Conservation (phyloP, 805 yeast genomes). For the Saturnispora bothae region DNA sequence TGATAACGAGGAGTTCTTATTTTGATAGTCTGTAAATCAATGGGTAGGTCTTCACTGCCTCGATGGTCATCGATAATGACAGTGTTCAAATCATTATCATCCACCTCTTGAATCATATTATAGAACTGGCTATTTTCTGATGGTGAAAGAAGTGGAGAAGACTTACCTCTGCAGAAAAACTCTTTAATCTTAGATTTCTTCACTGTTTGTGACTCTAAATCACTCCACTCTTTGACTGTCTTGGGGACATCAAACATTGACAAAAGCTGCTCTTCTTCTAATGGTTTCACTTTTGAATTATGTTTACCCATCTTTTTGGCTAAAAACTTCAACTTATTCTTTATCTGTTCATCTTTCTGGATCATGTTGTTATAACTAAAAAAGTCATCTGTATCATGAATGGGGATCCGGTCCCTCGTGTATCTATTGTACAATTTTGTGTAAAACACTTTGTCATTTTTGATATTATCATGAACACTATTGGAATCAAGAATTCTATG, state of each 20-base stretch:
- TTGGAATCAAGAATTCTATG: constrained; percentile 18
- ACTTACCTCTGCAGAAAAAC: constrained; percentile 1
- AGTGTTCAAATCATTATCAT: constrained; percentile 12
- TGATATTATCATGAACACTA: constrained; percentile 7
- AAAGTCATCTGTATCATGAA: constrained; percentile 20
- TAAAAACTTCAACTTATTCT: constrained; percentile 13
- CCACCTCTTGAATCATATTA: constrained; percentile 3
- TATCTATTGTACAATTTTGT: constrained; percentile 20
- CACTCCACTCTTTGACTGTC: constrained; percentile 10
- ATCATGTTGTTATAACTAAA: constrained; percentile 21
- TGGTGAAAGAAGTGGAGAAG: not conserved
- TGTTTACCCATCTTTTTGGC: constrained; percentile 7
- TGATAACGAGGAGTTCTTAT: constrained; percentile 3
- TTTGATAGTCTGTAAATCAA: constrained; percentile 18
- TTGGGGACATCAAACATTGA: constrained; percentile 13
- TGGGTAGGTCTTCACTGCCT: constrained; percentile 21
- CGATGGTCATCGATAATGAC: constrained; percentile 24
- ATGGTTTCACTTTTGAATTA: constrained; percentile 12
- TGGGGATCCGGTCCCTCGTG: not conserved
- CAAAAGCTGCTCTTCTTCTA: constrained; percentile 18
- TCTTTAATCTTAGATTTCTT: constrained; percentile 5
- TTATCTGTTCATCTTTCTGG: constrained; percentile 19
- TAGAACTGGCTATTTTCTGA: constrained; percentile 5
- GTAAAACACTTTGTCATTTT: constrained; percentile 14
- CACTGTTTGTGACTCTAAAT: constrained; percentile 4